Base-by-base conservation (phyloP, 352 stramenopile species). In the Phytophthora idaei region DNA sequence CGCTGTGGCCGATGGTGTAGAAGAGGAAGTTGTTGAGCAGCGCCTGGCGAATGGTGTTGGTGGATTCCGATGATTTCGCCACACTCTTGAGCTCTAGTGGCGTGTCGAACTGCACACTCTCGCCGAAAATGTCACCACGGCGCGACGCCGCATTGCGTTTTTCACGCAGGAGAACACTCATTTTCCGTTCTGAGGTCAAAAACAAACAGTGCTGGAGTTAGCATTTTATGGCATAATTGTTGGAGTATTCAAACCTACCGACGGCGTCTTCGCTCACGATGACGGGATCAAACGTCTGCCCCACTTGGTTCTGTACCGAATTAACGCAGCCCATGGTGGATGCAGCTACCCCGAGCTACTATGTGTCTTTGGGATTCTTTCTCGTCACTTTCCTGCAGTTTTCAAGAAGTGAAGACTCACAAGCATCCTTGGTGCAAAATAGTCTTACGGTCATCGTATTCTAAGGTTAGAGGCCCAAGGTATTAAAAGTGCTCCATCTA, bases 21-120 rank as follows among this genome's bases (percentile, higher is more conserved):
- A 90, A 88, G 46, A 90, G 71, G 44, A 87, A 88, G 64, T 90
- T 90, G 61, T 70, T 81, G n/a, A 77, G 60, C 37, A 92, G 71
- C 10, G 84, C 72, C 41, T 89, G 77, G 21, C 81, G 67, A 57
- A 92, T 92, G 45, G 87, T 53, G 7, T 64, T 56, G 5, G 53
- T 76, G 14, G 77, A 80, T 36, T 85, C 79, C 8, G 74, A 41
- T 12, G 76, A 73, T 65, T 92, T 92, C 10, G 58, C 60, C 5
- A 82, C 61, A 21, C 61, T 55, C 21, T 65, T 64, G 15, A 73
- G 54, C 21, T 84, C 72, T 11, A 86, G 68, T 27, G 84, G 76
- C 9, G 71, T 66, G 64, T 88, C 78, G 28, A 91, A 78, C 45
- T 87, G 74, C 25, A 93, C 82, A 53, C 79, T 85, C 42, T 93